Evolutionary conservation across 2,329 filamentous ascomycete species (phyloP).

Genomic region (Allantophomopsis cytisporea): DNA sequence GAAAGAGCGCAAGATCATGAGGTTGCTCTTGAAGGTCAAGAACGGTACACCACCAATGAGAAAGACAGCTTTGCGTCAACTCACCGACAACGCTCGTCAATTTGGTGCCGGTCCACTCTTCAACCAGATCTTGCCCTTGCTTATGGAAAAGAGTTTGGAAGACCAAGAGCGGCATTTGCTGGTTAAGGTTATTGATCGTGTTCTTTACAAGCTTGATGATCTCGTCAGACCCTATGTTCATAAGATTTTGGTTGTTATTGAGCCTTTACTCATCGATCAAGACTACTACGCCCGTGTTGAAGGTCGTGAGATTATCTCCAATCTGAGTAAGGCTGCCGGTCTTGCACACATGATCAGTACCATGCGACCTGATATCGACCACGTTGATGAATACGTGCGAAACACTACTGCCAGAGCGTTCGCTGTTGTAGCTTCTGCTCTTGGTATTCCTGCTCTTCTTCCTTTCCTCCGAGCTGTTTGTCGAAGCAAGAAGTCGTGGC

Average conservation of each 20-base stretch:
- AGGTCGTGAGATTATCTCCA: conserved; percentile 96
- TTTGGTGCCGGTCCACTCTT: conserved; percentile 92
- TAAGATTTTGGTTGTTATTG: conserved; percentile 97
- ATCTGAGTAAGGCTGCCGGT: conserved; percentile 90
- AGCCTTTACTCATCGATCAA: conserved; percentile 97
- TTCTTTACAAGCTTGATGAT: conserved; percentile 96
- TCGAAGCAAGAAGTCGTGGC: conserved; percentile 98
- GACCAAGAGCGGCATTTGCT: conserved; percentile 96
- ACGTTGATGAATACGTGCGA: conserved; percentile 94
- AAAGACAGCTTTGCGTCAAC: conserved; percentile 91
- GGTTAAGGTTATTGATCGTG: conserved; percentile 97
- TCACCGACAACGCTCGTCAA: conserved; percentile 92
- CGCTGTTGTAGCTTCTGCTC: conserved; percentile 88
- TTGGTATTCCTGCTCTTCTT: conserved; percentile 88
- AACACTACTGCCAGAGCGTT: conserved; percentile 97
- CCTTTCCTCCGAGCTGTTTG: conserved; percentile 94
- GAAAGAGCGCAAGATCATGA: conserved; percentile 98
- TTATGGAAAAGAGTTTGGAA: conserved; percentile 97
- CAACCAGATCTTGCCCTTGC: conserved; percentile 88
- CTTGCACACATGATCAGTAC: conserved; percentile 98
- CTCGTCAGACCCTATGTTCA: conserved; percentile 92
- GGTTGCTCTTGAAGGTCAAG: conserved; percentile 92
- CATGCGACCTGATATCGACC: conserved; percentile 97
- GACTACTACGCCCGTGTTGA: conserved; percentile 98
- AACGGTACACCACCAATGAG: conserved; percentile 97